Conservation (phyloP, 805 yeast species). For the Pichia kluyveri region DNA sequence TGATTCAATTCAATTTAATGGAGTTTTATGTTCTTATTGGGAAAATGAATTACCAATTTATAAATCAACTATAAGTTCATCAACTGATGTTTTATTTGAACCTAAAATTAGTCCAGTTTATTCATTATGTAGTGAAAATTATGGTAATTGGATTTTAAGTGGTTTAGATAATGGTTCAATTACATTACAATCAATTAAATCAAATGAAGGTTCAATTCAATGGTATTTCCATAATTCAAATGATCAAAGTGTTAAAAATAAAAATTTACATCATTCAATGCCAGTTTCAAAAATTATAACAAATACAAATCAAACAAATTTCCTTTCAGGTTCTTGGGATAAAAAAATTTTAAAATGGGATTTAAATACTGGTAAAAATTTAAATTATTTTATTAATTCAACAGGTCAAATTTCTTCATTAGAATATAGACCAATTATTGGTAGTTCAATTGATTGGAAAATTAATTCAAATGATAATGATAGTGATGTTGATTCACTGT, state of each 20-base stretch:
- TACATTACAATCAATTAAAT: slow-evolving; percentile 70
- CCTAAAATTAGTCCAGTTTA: slow-evolving; percentile 79
- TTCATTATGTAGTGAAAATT: slow-evolving; percentile 74
- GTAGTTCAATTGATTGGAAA: slow-evolving; percentile 28
- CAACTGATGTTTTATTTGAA: slow-evolving; percentile 1
- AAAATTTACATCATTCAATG: slow-evolving; percentile 42
- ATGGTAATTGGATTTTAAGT: slow-evolving; percentile 74
- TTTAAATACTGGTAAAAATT: slow-evolving; percentile 55
- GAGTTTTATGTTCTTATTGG: slow-evolving; percentile 81
- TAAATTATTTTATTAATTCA: slow-evolving; percentile 42
- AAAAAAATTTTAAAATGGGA: slow-evolving; percentile 77
- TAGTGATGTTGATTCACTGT: slow-evolving; percentile 30
- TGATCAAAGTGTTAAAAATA: slow-evolving; percentile 15
- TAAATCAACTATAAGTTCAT: slow-evolving; percentile 21
- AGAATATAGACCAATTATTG: slow-evolving; percentile 58
- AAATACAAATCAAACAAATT: slow-evolving; percentile 49
- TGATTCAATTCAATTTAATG: slow-evolving; percentile 79
- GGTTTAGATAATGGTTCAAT: slow-evolving; percentile 86
- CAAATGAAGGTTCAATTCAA: slow-evolving; percentile 71
- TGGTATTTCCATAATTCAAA: slow-evolving; percentile 48
- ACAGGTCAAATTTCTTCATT: slow-evolving; percentile 76
- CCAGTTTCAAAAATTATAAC: slow-evolving; percentile 68
- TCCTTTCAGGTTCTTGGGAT: slow-evolving; percentile 90
- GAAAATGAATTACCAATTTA: slow-evolving; percentile 86
- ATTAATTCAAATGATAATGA: slow-evolving; percentile 7